A percentile compares a stretch with the other conserved stretches of the same genome.
These are phyloP conservation scores for Carex sylvatica DNA, from an alignment of 202 grass and related monocot species.

Conservation along the genomic window DNA sequence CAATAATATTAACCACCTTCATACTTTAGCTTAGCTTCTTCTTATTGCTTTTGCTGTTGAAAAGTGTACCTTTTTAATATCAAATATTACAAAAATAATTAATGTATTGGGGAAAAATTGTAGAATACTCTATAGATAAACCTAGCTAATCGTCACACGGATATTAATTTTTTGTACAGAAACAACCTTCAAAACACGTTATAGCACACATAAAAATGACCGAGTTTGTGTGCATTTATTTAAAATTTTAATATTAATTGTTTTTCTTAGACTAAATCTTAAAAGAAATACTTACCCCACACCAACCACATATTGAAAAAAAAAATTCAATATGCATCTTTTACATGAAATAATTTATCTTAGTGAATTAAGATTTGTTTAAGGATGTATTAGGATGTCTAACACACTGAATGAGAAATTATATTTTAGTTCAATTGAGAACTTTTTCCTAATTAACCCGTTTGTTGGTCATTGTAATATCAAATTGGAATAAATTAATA, in stretches of 20 bases:
- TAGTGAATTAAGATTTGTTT: no score
- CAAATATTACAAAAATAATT: neutral
- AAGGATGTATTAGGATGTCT: no score
- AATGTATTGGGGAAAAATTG: neutral
- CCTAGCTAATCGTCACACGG: neutral
- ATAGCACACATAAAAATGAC: neutral
- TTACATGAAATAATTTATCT: no score
- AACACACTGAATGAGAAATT: no score
- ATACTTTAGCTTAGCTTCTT: conserved; percentile 14
- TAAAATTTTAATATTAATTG: neutral
- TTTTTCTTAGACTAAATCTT: neutral
- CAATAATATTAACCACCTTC: neutral
- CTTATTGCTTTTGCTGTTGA: conserved; percentile 14
- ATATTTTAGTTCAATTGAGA: no score
- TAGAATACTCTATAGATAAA: neutral
- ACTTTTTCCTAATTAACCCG: no score
- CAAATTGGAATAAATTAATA: no score
- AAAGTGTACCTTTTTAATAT: conserved; percentile 5
- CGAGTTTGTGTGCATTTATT: neutral
- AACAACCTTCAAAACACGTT: neutral
- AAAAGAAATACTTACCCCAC: neutral
- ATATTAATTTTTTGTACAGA: neutral
- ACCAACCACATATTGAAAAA: neutral
- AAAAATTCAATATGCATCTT: no score
- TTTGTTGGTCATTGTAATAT: no score